Conservation (phyloP, 1,284 basidiomycete species). For the Trametes versicolor region DNA sequence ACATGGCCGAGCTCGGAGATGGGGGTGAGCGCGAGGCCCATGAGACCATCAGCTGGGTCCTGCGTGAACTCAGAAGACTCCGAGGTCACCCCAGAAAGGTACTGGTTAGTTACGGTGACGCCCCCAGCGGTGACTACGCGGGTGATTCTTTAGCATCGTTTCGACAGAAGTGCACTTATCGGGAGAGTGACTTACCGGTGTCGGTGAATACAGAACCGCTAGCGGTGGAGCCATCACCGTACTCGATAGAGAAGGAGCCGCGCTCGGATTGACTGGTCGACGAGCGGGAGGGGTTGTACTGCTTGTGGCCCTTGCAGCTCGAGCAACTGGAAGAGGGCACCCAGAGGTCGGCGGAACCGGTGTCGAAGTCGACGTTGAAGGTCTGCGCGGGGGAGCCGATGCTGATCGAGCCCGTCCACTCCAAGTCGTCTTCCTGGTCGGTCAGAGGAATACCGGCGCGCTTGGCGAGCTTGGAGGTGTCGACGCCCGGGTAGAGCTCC, state of each 20-base stretch:
- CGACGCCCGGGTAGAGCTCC: slow-evolving; percentile 21
- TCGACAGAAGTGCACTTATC: not conserved
- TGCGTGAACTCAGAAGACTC: not conserved
- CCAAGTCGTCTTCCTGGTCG: slow-evolving; percentile 28
- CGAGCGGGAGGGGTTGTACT: slow-evolving; percentile 46
- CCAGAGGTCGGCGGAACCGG: slow-evolving; percentile 40
- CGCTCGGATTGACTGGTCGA: slow-evolving; percentile 45
- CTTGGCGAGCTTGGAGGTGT: slow-evolving; percentile 23
- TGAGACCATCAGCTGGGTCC: not conserved
- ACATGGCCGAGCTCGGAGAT: not conserved
- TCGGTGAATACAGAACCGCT: slow-evolving; percentile 62
- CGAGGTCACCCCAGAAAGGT: not conserved
- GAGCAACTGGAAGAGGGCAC: slow-evolving; percentile 33
- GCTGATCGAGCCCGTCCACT: slow-evolving; percentile 37
- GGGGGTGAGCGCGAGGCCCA: not conserved
- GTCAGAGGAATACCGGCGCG: slow-evolving; percentile 31
- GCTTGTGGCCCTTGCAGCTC: slow-evolving; percentile 32
- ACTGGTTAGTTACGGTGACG: slow-evolving; percentile 31
- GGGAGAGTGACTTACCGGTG: slow-evolving; percentile 29
- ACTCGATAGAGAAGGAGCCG: slow-evolving; percentile 55
- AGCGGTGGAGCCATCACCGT: slow-evolving; percentile 63
- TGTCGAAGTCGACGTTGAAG: slow-evolving; percentile 43
- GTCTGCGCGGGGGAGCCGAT: slow-evolving; percentile 36
- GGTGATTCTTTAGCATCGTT: not conserved
- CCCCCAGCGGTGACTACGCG: slow-evolving; percentile 4